phyloP scores from a whole-genome alignment of 2,329 filamentous ascomycete genomes.

The Proliferodiscus dingleyae region DNA sequence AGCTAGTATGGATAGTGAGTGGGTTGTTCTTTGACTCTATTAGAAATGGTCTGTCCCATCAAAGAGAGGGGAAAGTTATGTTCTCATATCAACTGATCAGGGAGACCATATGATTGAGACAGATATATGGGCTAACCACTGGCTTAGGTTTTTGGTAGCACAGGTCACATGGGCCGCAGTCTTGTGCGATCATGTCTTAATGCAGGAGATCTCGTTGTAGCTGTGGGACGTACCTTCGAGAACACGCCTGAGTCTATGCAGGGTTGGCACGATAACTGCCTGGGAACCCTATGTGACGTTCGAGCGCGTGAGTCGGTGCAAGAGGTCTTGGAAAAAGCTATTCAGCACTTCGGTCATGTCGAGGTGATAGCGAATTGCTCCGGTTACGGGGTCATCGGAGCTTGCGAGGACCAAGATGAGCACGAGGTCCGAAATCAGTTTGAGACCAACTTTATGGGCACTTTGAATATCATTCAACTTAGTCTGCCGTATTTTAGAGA shows the following conservation, averaged over 20 bases:
- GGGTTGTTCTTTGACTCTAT: no score
- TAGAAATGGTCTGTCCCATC: not conserved
- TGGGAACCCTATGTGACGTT: constrained; percentile 86
- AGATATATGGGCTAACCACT: constrained; percentile 5
- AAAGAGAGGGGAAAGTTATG: not conserved
- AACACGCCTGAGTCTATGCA: constrained; percentile 69
- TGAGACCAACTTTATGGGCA: constrained; percentile 96
- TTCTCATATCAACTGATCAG: not conserved
- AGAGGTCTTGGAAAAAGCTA: constrained; percentile 62
- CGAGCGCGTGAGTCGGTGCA: constrained; percentile 74
- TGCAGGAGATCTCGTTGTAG: constrained; percentile 77
- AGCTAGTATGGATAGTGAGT: constrained; percentile 83
- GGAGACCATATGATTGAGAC: not conserved
- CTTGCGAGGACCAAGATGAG: constrained; percentile 95
- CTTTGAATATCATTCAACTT: constrained; percentile 85
- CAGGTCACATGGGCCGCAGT: constrained; percentile 93
- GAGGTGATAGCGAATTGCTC: constrained; percentile 93
- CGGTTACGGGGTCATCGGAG: constrained; percentile 90
- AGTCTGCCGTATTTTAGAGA: constrained; percentile 83
- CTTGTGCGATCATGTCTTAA: constrained; percentile 77
- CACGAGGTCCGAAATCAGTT: constrained; percentile 94
- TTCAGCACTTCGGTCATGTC: constrained; percentile 72
- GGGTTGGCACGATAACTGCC: constrained; percentile 64
- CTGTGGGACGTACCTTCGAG: constrained; percentile 79
- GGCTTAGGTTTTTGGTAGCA: constrained; percentile 79